Percentiles rank a stretch among this genome's conserved stretches.
phyloP scores from a whole-genome alignment of 352 stramenopile genomes.

The Peronospora destructor region DNA sequence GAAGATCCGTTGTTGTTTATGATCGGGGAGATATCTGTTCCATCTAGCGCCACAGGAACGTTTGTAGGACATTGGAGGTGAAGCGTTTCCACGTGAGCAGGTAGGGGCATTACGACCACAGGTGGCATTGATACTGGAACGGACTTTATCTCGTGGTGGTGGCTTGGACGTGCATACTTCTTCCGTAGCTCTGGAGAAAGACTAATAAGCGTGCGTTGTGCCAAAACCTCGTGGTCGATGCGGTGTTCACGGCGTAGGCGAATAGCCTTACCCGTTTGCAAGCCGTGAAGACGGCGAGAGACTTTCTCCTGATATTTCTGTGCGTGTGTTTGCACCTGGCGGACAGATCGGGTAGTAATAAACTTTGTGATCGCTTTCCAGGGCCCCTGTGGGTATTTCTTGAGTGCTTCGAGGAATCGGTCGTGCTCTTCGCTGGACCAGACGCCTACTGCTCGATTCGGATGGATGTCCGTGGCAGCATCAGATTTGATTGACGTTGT shows the following conservation, averaged over 20 bases:
- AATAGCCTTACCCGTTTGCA: conserved; percentile 49
- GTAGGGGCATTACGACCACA: not conserved
- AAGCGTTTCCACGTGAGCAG: conserved; percentile 1
- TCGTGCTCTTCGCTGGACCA: conserved; percentile 60
- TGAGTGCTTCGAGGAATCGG: conserved; percentile 45
- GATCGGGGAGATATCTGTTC: conserved; percentile 7
- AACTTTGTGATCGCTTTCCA: conserved; percentile 44
- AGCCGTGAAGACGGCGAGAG: conserved; percentile 43
- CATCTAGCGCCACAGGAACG: conserved; percentile 9
- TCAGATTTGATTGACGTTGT: conserved; percentile 6
- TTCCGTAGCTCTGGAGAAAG: conserved; percentile 17
- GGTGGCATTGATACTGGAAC: conserved; percentile 1
- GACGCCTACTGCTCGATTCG: conserved; percentile 30
- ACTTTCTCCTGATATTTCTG: conserved; percentile 76
- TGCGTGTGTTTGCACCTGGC: conserved; percentile 62
- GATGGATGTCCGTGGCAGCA: not conserved
- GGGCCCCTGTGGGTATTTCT: conserved; percentile 40
- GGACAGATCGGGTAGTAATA: conserved; percentile 44
- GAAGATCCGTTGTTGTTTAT: conserved; percentile 23
- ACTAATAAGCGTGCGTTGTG: conserved; percentile 32
- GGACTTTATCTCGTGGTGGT: conserved; percentile 5
- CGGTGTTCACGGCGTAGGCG: conserved; percentile 46
- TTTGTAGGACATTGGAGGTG: conserved; percentile 24
- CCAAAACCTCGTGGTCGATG: conserved; percentile 49
- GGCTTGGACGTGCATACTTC: conserved; percentile 19